These are phyloP conservation scores for Fusarium kyushuense DNA, from an alignment of 2,329 filamentous ascomycete genomes.

Conservation along the genomic window DNA sequence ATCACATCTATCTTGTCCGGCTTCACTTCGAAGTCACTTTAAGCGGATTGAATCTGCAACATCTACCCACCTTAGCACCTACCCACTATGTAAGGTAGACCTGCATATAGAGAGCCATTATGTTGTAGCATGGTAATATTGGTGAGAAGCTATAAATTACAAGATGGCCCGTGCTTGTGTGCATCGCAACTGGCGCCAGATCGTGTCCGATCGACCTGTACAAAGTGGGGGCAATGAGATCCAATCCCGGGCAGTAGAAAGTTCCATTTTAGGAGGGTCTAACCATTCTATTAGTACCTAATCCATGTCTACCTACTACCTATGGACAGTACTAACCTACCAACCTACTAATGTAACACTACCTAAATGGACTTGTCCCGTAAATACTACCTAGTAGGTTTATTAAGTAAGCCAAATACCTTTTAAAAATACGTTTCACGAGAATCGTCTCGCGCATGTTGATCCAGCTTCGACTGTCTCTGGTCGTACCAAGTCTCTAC, in stretches of 20 bases:
- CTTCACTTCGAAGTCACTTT: background rate
- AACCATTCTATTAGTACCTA: slow-evolving; percentile 13
- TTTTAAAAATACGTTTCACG: background rate
- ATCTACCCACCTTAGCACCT: no score
- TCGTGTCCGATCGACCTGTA: slow-evolving; percentile 37
- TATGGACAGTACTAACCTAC: no score
- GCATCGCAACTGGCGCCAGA: slow-evolving; percentile 41
- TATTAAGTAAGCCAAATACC: background rate
- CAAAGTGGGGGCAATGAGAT: slow-evolving; percentile 20
- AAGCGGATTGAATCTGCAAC: no score
- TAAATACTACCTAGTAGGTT: no score
- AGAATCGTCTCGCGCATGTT: background rate
- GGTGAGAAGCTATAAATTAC: slow-evolving; percentile 5
- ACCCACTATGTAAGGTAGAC: background rate
- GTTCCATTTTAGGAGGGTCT: slow-evolving; percentile 1
- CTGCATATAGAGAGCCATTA: background rate
- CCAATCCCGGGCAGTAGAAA: slow-evolving; percentile 10
- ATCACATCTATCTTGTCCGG: background rate
- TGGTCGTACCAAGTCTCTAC: background rate
- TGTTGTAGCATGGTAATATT: background rate
- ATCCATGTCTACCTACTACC: no score
- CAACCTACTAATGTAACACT: no score
- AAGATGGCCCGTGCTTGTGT: slow-evolving; percentile 38
- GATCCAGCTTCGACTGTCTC: background rate
- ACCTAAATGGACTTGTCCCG: no score